These are phyloP conservation scores for Triticum urartu DNA, from an alignment of 176 grass and related monocot genomes.

Conservation along the genomic window DNA sequence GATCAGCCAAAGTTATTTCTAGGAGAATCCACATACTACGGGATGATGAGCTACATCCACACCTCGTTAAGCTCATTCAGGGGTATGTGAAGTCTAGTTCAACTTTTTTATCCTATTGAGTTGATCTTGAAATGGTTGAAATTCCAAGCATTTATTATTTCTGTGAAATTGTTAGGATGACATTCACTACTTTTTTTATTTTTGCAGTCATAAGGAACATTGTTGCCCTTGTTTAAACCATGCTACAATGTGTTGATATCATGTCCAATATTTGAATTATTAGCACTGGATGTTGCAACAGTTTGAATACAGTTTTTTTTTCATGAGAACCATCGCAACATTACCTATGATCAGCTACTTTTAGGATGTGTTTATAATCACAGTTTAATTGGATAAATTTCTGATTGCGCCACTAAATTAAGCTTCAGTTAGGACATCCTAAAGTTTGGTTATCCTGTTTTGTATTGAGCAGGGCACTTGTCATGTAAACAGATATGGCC, in stretches of 20 bases:
- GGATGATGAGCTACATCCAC: conserved; percentile 68
- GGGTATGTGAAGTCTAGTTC: conserved; percentile 54
- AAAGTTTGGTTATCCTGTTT: background rate
- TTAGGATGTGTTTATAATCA: background rate
- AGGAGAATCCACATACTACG: conserved; percentile 72
- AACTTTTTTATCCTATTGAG: background rate
- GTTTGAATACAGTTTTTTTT: background rate
- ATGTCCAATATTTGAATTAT: background rate
- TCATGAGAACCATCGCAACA: background rate
- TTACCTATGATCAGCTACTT: background rate
- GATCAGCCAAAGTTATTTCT: conserved; percentile 75
- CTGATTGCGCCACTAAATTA: background rate
- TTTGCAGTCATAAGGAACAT: background rate
- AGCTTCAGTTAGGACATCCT: background rate
- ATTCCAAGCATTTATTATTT: background rate
- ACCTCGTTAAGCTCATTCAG: conserved; percentile 64
- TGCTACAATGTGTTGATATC: background rate
- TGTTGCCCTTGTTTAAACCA: background rate
- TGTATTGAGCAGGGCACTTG: background rate
- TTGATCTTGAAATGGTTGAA: background rate
- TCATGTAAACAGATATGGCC: background rate
- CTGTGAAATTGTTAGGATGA: background rate
- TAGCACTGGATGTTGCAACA: background rate
- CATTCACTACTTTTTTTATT: background rate
- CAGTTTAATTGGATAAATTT: background rate